A percentile compares a stretch with the other conserved stretches of the same genome.
These are phyloP conservation scores for Podospora pseudocomata DNA, from an alignment of 495 filamentous ascomycete genomes.

Conservation along the genomic window DNA sequence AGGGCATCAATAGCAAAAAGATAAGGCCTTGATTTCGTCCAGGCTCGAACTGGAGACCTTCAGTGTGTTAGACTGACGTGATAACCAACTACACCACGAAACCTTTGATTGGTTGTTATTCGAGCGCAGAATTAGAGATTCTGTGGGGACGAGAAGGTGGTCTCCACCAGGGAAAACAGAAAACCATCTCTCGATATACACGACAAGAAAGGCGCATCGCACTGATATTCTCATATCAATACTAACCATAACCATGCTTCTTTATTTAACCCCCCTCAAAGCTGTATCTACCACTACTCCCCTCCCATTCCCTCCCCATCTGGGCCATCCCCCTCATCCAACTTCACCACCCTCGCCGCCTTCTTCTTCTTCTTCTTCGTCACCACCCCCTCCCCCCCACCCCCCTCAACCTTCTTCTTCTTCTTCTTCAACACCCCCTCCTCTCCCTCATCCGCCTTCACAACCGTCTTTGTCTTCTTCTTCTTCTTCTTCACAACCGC, in stretches of 20 bases:
- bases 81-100: background rate
- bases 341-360: slow-evolving; percentile 30
- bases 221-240: background rate
- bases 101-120: background rate
- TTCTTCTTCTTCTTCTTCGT: slow-evolving; percentile 56
- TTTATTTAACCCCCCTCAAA: background rate
- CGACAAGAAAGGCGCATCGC: too few species aligned
- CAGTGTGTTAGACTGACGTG: background rate
- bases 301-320: background rate
- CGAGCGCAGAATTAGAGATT: background rate
- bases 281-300: background rate
- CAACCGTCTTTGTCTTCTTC: slow-evolving; percentile 53
- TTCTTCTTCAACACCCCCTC: slow-evolving; percentile 47
- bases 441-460: slow-evolving; percentile 33
- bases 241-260: background rate
- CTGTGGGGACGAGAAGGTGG: background rate
- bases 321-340: slow-evolving; percentile 21
- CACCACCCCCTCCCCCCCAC: slow-evolving; percentile 26
- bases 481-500: slow-evolving; percentile 77
- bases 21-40: background rate
- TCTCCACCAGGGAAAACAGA: background rate
- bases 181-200: too few species aligned
- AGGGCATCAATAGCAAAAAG: background rate
- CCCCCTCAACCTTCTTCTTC: slow-evolving; percentile 40
- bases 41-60: background rate